phyloP scores from a whole-genome alignment of 108 stramenopile species.

The Mayamaea pseudoterrestris region DNA sequence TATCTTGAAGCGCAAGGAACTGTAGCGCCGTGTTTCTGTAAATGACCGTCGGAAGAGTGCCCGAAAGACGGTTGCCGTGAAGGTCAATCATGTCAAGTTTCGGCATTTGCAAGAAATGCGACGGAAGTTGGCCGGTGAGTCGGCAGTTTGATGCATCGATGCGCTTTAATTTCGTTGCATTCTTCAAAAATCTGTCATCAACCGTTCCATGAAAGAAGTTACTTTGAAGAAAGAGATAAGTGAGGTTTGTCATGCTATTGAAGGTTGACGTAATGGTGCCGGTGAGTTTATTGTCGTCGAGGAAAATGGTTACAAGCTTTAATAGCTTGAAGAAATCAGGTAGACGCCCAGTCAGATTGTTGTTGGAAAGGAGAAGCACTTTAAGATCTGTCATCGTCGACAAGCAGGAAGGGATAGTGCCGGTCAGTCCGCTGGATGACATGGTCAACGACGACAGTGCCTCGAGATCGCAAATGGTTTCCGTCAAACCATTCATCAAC shows the following conservation, averaged over 20 bases:
- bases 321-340: conserved; percentile 1
- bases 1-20: neutral
- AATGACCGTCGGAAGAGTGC: conserved; percentile 8
- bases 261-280: conserved; percentile 12
- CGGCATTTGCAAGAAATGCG: conserved; percentile 7
- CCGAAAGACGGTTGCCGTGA: conserved; percentile 12
- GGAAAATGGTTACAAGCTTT: conserved; percentile 14
- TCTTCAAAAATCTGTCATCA: conserved; percentile 1
- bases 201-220: conserved; percentile 20
- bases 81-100: conserved; percentile 13
- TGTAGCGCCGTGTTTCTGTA: neutral
- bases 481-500: neutral
- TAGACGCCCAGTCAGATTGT: conserved; percentile 20
- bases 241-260: conserved; percentile 12
- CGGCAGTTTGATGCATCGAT: conserved; percentile 27
- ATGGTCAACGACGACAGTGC: neutral
- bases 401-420: conserved; percentile 4
- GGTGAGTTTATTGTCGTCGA: conserved; percentile 26
- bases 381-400: neutral
- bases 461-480: neutral
- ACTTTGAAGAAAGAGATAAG: conserved; percentile 22
- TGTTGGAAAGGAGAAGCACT: conserved; percentile 10
- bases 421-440: neutral
- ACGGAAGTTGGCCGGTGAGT: conserved; percentile 22
- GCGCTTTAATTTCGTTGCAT: conserved; percentile 5